Percentiles rank a stretch among this genome's conserved stretches.
Conservation (phyloP, 345 rosid species). For the Trapa incisa region DNA sequence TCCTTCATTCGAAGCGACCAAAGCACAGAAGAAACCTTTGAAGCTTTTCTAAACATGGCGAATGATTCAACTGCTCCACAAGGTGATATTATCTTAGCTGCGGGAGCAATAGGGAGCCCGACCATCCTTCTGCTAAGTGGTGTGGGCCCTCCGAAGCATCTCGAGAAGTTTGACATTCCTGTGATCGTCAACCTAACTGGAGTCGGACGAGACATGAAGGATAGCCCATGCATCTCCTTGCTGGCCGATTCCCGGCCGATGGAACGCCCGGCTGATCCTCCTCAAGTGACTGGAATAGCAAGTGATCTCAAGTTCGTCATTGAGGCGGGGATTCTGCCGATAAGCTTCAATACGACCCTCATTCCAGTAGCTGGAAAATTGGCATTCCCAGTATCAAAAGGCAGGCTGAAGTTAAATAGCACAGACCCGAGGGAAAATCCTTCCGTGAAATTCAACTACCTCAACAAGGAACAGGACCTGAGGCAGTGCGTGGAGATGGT, state of each 20-base stretch:
- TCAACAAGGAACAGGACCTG: constrained; percentile 36
- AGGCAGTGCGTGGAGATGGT: constrained; percentile 46
- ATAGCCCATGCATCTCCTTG: constrained; percentile 42
- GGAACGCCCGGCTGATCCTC: constrained; percentile 43
- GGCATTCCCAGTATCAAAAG: constrained; percentile 58
- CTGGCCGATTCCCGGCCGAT: constrained; percentile 29
- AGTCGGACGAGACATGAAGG: constrained; percentile 50
- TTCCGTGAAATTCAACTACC: constrained; percentile 51
- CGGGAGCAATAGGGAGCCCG: constrained; percentile 71
- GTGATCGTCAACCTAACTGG: constrained; percentile 20
- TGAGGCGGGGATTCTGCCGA: constrained; percentile 39
- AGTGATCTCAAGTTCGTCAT: constrained; percentile 38
- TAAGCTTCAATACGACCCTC: constrained; percentile 32
- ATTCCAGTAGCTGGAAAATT: constrained; percentile 42
- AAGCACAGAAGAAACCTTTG: constrained; percentile 24
- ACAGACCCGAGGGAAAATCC: constrained; percentile 59
- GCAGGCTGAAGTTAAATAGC: constrained; percentile 40
- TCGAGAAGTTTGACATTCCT: constrained; percentile 34
- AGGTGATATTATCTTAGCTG: constrained; percentile 61
- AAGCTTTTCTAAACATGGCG: constrained; percentile 36
- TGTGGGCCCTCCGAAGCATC: constrained; percentile 45
- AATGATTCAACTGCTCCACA: constrained; percentile 10
- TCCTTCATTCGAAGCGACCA: constrained; percentile 48
- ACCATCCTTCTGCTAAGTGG: constrained; percentile 59
- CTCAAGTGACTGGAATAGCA: constrained; percentile 55